Evolutionary conservation across 805 yeast genomes (phyloP).

Genomic region (Jamesozyma hellenica): DNA sequence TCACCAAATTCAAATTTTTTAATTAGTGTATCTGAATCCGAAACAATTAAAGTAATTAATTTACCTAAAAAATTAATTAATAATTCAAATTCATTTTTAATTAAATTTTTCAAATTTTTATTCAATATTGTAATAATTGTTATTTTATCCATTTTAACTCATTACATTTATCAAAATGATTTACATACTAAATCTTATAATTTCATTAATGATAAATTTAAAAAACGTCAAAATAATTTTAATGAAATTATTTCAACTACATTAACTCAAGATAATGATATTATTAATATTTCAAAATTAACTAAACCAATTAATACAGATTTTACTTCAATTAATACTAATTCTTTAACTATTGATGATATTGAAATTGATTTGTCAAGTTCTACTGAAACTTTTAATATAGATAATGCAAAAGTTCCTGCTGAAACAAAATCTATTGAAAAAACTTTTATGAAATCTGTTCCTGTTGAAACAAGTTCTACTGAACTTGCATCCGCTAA

Average conservation of each 20-base stretch:
- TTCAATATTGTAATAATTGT: constrained; percentile 20
- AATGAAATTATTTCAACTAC: constrained; percentile 4
- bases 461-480: background rate
- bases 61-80: constrained; percentile 43
- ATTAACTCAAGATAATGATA: constrained; percentile 13
- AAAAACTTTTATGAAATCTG: background rate
- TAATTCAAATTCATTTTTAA: constrained; percentile 21
- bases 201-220: constrained; percentile 12
- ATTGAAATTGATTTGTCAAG: no score
- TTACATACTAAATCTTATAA: constrained; percentile 14
- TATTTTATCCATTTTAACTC: constrained; percentile 17
- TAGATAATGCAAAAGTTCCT: no score
- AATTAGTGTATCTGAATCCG: constrained; percentile 60
- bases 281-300: constrained; percentile 5
- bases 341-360: background rate
- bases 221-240: no score
- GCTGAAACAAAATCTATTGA: background rate
- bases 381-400: no score
- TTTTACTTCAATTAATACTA: background rate
- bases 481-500: no score
- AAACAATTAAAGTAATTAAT: constrained; percentile 52
- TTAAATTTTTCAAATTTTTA: constrained; percentile 17
- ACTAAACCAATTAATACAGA: constrained; percentile 9
- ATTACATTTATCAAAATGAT: constrained; percentile 18
- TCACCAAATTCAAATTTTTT: constrained; percentile 57